These are phyloP conservation scores for Sporisorium sorghi DNA, from an alignment of 1,284 basidiomycete genomes.

Conservation along the genomic window DNA sequence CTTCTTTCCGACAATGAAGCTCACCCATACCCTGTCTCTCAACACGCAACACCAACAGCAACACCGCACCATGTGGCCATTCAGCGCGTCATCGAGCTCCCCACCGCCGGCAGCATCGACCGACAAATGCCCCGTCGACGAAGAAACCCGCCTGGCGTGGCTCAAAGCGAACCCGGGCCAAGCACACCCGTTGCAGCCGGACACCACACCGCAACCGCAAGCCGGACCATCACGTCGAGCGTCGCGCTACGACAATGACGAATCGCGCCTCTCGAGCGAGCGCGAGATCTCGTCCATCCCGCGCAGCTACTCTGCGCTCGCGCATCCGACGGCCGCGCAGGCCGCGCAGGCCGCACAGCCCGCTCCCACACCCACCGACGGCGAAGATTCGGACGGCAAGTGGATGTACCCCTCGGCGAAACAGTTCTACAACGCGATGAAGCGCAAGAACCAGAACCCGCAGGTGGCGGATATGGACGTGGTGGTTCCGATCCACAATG, in stretches of 20 bases:
- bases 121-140: constrained; percentile 80
- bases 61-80: constrained; percentile 44
- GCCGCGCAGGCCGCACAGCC: constrained; percentile 23
- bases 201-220: constrained; percentile 9
- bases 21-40: no score
- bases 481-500: constrained; percentile 98
- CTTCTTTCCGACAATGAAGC: no score
- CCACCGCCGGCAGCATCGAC: constrained; percentile 20
- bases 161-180: constrained; percentile 67
- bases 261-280: constrained; percentile 72
- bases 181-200: constrained; percentile 32
- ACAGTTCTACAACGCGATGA: constrained; percentile 96
- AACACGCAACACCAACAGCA: background rate
- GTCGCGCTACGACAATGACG: constrained; percentile 28
- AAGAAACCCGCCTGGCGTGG: constrained; percentile 70
- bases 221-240: constrained; percentile 21
- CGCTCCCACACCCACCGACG: constrained; percentile 12
- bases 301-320: constrained; percentile 69
- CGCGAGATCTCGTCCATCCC: constrained; percentile 92
- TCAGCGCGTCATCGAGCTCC: constrained; percentile 22
- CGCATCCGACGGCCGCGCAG: constrained; percentile 25
- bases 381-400: constrained; percentile 70
- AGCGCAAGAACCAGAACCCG: constrained; percentile 79
- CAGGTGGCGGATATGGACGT: constrained; percentile 88
- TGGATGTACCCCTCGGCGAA: constrained; percentile 99